phyloP scores from a whole-genome alignment of 2,329 filamentous ascomycete genomes.

The Pseudogymnoascus pannorum region DNA sequence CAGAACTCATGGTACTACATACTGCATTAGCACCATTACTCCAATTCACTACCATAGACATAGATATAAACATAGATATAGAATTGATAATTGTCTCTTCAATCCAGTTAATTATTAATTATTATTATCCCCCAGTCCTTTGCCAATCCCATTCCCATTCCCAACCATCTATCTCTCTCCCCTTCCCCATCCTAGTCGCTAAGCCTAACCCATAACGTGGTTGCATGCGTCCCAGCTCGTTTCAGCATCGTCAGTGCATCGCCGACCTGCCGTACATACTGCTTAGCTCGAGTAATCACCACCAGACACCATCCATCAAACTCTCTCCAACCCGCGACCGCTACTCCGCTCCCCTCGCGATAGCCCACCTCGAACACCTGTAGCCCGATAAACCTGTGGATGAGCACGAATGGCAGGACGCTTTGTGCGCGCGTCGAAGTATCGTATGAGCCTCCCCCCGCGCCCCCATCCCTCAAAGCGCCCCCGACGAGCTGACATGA shows the following conservation, averaged over 20 bases:
- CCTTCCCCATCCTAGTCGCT: neutral
- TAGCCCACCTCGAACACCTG: neutral
- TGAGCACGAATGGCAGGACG: conserved; percentile 53
- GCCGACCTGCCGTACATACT: neutral
- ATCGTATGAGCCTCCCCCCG: conserved; percentile 45
- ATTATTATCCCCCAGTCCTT: neutral
- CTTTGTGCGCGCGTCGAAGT: conserved; percentile 68
- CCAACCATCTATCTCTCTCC: too few relatives aligned
- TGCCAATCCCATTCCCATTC: neutral
- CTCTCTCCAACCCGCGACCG: neutral
- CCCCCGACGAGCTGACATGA: neutral
- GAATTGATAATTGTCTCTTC: neutral
- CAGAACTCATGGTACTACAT: neutral
- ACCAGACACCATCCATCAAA: neutral
- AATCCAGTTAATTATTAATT: neutral
- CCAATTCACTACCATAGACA: neutral
- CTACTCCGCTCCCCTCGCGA: neutral
- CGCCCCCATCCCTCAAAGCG: conserved; percentile 17
- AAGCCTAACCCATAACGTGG: neutral
- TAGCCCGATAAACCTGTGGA: neutral
- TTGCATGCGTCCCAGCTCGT: neutral
- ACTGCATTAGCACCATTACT: neutral
- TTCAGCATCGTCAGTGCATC: neutral
- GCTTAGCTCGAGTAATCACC: neutral
- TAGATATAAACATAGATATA: neutral